Evolutionary conservation across 2,329 filamentous ascomycete genomes (phyloP).

Genomic region (Lecanicillium sp.): DNA sequence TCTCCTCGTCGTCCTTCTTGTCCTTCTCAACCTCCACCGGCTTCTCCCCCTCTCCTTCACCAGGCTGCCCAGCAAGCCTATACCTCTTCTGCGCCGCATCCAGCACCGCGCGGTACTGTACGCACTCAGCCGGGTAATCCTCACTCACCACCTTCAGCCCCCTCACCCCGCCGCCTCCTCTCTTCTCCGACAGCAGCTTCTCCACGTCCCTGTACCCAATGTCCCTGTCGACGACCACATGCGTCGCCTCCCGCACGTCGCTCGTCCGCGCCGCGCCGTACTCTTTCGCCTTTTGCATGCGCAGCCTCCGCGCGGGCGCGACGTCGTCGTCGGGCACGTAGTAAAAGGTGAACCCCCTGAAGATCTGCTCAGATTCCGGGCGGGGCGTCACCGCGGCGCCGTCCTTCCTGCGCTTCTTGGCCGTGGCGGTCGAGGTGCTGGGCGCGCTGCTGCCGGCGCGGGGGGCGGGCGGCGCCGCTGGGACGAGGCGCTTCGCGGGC

Average conservation of each 20-base stretch:
- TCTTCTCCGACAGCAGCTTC: constrained; percentile 28
- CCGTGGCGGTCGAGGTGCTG: constrained; percentile 6
- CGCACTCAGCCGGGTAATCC: constrained; percentile 62
- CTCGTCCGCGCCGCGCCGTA: constrained; percentile 69
- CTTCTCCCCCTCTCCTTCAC: not conserved
- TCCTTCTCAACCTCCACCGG: too few relatives aligned
- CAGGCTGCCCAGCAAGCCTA: constrained; percentile 44
- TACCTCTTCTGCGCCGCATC: constrained; percentile 57
- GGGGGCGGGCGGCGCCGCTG: not conserved
- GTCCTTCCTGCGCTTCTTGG: constrained; percentile 42
- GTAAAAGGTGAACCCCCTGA: constrained; percentile 58
- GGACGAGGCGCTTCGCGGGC: not conserved
- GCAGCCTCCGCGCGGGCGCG: constrained; percentile 57
- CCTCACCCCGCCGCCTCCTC: constrained; percentile 15
- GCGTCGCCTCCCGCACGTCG: constrained; percentile 57
- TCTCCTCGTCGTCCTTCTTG: constrained; percentile 16
- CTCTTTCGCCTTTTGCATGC: constrained; percentile 69
- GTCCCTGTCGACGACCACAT: constrained; percentile 70
- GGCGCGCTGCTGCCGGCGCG: constrained; percentile 16
- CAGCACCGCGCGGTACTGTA: constrained; percentile 51
- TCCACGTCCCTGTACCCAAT: constrained; percentile 60
- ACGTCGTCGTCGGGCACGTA: constrained; percentile 80
- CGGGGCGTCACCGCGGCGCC: constrained; percentile 35
- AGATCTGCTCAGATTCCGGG: constrained; percentile 50
- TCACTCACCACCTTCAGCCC: constrained; percentile 57